Evolutionary conservation across 169 alveolate species (phyloP), one percentile per base, ranked within the genome.

Genomic region (Eimeria maxima): DNA sequence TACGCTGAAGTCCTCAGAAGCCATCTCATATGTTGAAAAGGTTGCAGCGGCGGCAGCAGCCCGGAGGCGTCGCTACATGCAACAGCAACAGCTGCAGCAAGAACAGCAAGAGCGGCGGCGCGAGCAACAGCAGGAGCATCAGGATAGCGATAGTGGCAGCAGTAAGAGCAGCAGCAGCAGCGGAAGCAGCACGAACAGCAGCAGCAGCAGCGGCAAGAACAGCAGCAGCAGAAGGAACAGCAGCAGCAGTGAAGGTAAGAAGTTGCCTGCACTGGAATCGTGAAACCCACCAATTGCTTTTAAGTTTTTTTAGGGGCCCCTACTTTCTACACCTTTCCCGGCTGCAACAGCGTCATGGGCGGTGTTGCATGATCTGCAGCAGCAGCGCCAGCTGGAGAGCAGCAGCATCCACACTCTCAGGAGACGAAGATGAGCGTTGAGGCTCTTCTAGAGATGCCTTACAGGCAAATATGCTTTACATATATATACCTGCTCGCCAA

Each of bases 11-110:
- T 33, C 81, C 44, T 38, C 18, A 13, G 81, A 71, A 71, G 44
- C 81, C 47, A 42, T 71, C 14, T 18, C 81, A 13, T 38, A 71
- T 10, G 47, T 71, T 38, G 81, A 71, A 2, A n/a, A 71, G 47
- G 81, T 71, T 71, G 81, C 81, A 38, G 81, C 81, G 10, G 81
- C 45, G 8, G 81, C 81, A 71, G 24, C 44, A 45, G 20, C 44
- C 47, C 81, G 81, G 18, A 27, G 47, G 81, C 47, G 47, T 45
- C 44, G 18, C 53, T 45, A 6, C 53, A 27, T 18, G 81, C 81
- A 71, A 6, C 81, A 71, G 22, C 81, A 71, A 0, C 81, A 45
- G 11, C 81, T n/a, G 47, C 53, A 71, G 81, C 81, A 27, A 50
- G 47, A 6, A 22, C 47, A 71, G 47, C 81, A n/a, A 2, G 24